Evolutionary conservation across 129 eudicot species (phyloP), one percentile per base, ranked within the genome.

Genomic region (Smallanthus sonchifolius): DNA sequence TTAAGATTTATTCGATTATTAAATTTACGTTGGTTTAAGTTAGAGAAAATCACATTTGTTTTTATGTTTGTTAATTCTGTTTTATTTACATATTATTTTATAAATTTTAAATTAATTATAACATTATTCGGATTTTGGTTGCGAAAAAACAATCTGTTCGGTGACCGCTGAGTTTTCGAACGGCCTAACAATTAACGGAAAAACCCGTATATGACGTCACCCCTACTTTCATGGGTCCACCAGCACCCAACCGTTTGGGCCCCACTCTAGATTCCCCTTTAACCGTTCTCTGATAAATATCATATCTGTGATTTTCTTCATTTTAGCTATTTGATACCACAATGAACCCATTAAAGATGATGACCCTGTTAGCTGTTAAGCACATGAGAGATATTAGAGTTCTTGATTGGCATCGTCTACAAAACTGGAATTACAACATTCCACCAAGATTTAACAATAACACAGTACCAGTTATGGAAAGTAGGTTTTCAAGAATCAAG

Each of bases 321-420:
- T 24, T 24, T 24, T 24, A 24, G 30, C 30, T 24, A 24, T 24
- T 24, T 24, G 30, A 24, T 24, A 52, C 48, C 51, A 62, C 61
- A 72, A 20, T 39, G 80, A 82, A 48, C 78, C 20, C 62, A 8
- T 49, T 11, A 83, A 80, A 47, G 89, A 79, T 60, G 87, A 86
- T 8, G 88, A 81, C 82, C 92, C 86, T 72, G 86, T 86, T 65
- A 86, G 75, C 86, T 72, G 86, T 86, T 65, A 86, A 77, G 78
- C 86, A 88, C 85, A 88, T 92, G 92, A 72, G 84, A 6, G 87
- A 85, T 79, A 69, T 62, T 80, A 0, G n/a, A 10, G 15, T 45
- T 45, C 51, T 45, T 45, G 51, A 45, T 45, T 45, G 51, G 51
- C n/a, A n/a, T 45, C 51, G 5, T 45, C 4, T 45, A 13, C 5